Base-by-base conservation (phyloP, 2,329 filamentous ascomycete species). In the Tolypocladium inflatum region DNA sequence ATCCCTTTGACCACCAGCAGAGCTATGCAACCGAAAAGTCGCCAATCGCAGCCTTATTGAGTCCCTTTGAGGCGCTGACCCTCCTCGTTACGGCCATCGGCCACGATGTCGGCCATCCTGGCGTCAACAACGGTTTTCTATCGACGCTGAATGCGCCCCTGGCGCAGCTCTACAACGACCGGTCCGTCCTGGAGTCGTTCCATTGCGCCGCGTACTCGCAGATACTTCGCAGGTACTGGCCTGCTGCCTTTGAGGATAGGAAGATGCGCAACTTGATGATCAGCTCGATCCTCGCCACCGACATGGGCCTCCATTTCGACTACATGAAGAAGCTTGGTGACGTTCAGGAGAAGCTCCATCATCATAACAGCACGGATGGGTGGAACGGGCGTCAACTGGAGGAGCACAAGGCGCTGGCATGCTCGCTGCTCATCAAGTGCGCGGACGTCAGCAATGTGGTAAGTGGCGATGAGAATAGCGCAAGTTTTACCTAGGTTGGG, bases 401-500 rank as follows among this genome's bases (percentile, higher is more conserved):
- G 60, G 88, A 92, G 64, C 83, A 91, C 64, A 89, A 87, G 64
- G 85, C 89, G 11, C 75, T 97, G 53, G 78, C 88, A n/a, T 97
- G 94, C 73, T 91, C 91, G 17, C 76, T 99, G 58, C 77, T 99
- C 59, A 97, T 99, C 75, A 99, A 99, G 72, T 97, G 94, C 70
- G 94, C 94, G 43, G 94, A 99, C 72, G 97, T 99, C 68, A 97
- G 93, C 76, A 99, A 99, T 70, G 94, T 97, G 71, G 90, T 93
- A 81, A 72, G 89, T 87, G 23, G 41, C 10, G 50, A 50, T 19
- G 15, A 7, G 45, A 33, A 30, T 2, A 6, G 7, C 23, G 15
- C 23, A 33, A 11, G 15, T n/a, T 33, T 19, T 30, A 5, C 23
- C 23, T 10, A 8, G 21, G 39, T 10, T 19, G 39, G 9, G 9